Percentiles rank a stretch among this genome's conserved stretches.
Conservation (phyloP, 2,329 filamentous ascomycete species). For the Aspergillus floridensis region DNA sequence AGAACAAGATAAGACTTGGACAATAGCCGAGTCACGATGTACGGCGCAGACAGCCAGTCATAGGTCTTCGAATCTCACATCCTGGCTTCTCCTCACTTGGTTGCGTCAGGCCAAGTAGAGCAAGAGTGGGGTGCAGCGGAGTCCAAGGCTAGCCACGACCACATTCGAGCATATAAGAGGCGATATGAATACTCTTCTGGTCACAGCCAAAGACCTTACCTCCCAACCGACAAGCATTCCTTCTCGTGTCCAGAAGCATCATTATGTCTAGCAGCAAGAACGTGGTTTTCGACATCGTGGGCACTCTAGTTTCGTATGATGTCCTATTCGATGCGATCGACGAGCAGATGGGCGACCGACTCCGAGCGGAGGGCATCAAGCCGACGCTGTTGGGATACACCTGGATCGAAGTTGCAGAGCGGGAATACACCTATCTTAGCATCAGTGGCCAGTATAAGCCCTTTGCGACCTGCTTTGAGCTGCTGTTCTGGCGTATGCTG, state of each 20-base stretch:
- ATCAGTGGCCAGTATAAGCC: constrained; percentile 39
- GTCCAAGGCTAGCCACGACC: not conserved
- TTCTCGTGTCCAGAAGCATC: not conserved
- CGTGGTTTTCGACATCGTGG: constrained; percentile 34
- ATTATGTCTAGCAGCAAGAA: constrained; percentile 18
- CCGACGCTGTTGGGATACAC: constrained; percentile 40
- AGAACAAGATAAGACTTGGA: constrained; percentile 1
- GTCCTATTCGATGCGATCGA: constrained; percentile 40
- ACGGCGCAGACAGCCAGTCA: constrained; percentile 1
- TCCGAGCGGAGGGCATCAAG: constrained; percentile 35
- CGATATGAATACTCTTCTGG: not conserved
- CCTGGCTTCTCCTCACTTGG: not conserved
- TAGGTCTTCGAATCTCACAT: not conserved
- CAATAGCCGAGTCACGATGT: not conserved
- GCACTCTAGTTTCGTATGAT: constrained; percentile 44
- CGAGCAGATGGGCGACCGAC: constrained; percentile 36
- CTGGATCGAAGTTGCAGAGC: constrained; percentile 45
- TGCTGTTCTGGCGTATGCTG: constrained; percentile 46
- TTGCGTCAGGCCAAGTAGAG: not conserved
- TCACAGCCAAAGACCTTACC: not conserved
- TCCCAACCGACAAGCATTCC: not conserved
- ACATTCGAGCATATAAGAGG: not conserved
- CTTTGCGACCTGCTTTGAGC: constrained; percentile 39
- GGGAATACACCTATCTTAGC: constrained; percentile 47
- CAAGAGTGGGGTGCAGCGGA: constrained; percentile 4